Evolutionary conservation across 495 filamentous ascomycete genomes (phyloP), one percentile per base, ranked within the genome.

Genomic region (Aspergillus carlsbadensis): DNA sequence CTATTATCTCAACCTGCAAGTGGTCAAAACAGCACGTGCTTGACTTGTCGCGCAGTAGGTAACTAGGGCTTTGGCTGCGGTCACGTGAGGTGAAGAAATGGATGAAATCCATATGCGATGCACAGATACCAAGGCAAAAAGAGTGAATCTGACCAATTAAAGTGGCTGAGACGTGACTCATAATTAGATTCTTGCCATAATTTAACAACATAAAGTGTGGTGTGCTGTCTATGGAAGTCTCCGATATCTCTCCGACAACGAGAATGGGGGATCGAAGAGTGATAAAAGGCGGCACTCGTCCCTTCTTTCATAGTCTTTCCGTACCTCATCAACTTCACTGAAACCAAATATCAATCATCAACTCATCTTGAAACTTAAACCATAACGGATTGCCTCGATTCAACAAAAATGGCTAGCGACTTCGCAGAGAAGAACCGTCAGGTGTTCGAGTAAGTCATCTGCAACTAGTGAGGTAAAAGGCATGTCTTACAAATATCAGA

Each of bases 391-490:
- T 37, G 34, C n/a, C 29, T 11, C 10, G 20, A 14, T 4, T 46
- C 13, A 31, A 34, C 20, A 22, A 57, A 29, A 10, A 59, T 36
- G 31, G 52, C 21, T 14, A 53, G 34, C 26, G 66, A 73, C 10
- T 70, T 79, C 52, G 71, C 76, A 10, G 79, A 85, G 60, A 69
- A 71, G 26, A 85, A 84, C 56, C 71, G 78, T 17, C 69, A 76
- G 47, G 72, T 72, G 55, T 84, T 83, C 56, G 74, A 85, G 81
- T 84, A 73, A 66, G 69, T 59, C 39, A 18, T 17, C 20, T 43
- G 3, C 13, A 18, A 15, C 5, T 10, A 11, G 35, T 36, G 10
- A 33, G 3, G 34, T 14, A 10, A 47, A 40, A 2, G 6, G 8
- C 21, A 54, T 18, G 6, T 24, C 51, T 54, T n/a, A 58, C 60